These are phyloP conservation scores for Canna indica DNA, from an alignment of 176 grass and related monocot genomes.

Conservation along the genomic window DNA sequence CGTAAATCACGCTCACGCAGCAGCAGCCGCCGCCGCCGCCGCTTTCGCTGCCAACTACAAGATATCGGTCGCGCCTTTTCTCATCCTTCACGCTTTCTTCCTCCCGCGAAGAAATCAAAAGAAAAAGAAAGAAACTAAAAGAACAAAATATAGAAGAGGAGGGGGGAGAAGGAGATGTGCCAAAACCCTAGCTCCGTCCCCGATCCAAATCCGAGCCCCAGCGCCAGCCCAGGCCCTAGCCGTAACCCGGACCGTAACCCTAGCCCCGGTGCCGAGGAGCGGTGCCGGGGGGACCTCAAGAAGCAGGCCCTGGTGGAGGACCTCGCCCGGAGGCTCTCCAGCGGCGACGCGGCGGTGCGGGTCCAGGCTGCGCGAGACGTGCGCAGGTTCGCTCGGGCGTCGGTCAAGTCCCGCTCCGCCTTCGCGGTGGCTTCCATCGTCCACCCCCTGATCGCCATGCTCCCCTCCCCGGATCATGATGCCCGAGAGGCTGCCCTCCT, in stretches of 20 bases:
- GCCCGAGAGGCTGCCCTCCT: constrained; percentile 22
- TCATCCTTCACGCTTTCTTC: background rate
- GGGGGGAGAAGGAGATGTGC: constrained; percentile 7
- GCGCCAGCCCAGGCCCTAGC: background rate
- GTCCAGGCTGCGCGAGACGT: constrained; percentile 22
- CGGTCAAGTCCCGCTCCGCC: constrained; percentile 14
- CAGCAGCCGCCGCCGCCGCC: background rate
- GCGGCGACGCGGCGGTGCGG: constrained; percentile 4
- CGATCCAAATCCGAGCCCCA: constrained; percentile 3
- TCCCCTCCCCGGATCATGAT: constrained; percentile 15
- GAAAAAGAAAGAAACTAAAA: background rate
- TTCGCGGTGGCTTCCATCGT: constrained; percentile 20
- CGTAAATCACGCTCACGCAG: background rate
- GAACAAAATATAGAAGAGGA: background rate
- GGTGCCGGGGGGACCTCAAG: background rate
- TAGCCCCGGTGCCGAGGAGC: background rate
- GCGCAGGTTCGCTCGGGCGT: constrained; percentile 14
- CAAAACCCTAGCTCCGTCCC: constrained; percentile 12
- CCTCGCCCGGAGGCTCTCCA: constrained; percentile 17
- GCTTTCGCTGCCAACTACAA: background rate
- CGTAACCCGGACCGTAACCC: background rate
- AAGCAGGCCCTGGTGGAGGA: constrained; percentile 19
- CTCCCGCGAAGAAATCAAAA: background rate
- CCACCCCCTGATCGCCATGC: constrained; percentile 24
- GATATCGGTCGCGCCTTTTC: background rate